Conservation (phyloP, 345 rosid genomes). For the Salix viminalis region DNA sequence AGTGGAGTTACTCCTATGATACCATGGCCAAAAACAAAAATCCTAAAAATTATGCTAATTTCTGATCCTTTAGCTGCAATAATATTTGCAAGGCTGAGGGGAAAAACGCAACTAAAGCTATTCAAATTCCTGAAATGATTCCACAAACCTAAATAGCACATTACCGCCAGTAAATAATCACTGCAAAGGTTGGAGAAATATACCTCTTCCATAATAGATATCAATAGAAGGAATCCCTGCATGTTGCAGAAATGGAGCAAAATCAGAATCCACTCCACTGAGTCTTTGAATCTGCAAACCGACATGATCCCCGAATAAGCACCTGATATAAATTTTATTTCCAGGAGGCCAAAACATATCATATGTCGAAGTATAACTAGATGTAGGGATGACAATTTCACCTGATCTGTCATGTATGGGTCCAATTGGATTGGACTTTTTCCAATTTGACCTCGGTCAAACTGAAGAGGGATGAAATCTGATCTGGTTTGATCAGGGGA, state of each 20-base stretch:
- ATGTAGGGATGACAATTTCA: too few relatives aligned
- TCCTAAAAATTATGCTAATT: neutral
- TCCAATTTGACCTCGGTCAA: too few relatives aligned
- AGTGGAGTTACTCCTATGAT: neutral
- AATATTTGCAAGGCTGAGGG: neutral
- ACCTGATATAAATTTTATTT: constrained; percentile 2
- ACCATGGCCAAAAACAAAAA: neutral
- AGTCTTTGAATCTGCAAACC: constrained; percentile 75
- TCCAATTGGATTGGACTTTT: too few relatives aligned
- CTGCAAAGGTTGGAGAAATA: neutral
- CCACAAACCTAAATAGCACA: neutral
- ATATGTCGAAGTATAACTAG: neutral
- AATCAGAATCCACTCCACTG: constrained; percentile 82
- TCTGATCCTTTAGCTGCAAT: neutral
- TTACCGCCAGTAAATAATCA: neutral
- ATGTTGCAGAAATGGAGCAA: constrained; percentile 90
- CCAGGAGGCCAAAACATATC: constrained; percentile 3
- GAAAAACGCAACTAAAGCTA: neutral
- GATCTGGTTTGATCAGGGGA: too few relatives aligned
- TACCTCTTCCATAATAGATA: constrained; percentile 90
- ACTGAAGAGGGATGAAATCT: too few relatives aligned
- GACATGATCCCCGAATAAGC: neutral
- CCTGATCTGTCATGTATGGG: too few relatives aligned
- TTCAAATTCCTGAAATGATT: neutral
- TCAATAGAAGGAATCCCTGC: constrained; percentile 87